Base-by-base conservation (phyloP, 2,329 filamentous ascomycete genomes). In the Xylaria sp. region DNA sequence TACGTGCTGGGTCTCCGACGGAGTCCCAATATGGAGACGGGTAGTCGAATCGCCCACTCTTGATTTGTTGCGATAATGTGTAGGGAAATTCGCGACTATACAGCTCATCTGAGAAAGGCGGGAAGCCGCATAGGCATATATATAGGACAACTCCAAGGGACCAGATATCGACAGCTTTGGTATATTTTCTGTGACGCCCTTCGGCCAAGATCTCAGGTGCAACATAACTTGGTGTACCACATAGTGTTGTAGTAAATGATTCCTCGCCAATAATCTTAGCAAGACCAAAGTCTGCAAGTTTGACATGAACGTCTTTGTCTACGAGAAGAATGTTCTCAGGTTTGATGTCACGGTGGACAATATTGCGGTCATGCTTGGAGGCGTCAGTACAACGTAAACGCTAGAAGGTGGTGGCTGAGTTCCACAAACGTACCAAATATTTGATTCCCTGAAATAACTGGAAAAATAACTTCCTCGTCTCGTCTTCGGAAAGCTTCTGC, bases 201-300 rank as follows among this genome's bases (percentile, higher is more conserved):
- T 94, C 92, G 76, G 94, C 91, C 4, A 99, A 84, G 65, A 99
- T 97, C 79, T 99, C 96, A 0, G 96, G 96, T 0, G 97, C 96
- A 68, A 98, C 95, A 78, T 99, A 97, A 79, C 92, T 96, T 6
- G 95, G 96, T n/a, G 96, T 99, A 70, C 96, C 96, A 78, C 96
- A 96, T 70, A 99, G 83, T 0, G 96, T 98, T 0, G 94, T 97
- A 1, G 96, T 98, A 78, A 99, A 99, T 0, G 95, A 97, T 78
- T 97, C 94, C 79, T 99, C 96, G 70, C 97, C 97, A 72, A 99
- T 97, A 72, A 99, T 98, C 82, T 99, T 99, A 48, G 96, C 95
- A 43, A 99, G 86, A 53, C 96, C 96, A 80, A 99, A 99, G 80
- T 99, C 96, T 23, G 94, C 96, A 69, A 99, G 83, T 81, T 99